Evolutionary conservation across 2,329 filamentous ascomycete genomes (phyloP).

Genomic region (Didymella keratinophila): DNA sequence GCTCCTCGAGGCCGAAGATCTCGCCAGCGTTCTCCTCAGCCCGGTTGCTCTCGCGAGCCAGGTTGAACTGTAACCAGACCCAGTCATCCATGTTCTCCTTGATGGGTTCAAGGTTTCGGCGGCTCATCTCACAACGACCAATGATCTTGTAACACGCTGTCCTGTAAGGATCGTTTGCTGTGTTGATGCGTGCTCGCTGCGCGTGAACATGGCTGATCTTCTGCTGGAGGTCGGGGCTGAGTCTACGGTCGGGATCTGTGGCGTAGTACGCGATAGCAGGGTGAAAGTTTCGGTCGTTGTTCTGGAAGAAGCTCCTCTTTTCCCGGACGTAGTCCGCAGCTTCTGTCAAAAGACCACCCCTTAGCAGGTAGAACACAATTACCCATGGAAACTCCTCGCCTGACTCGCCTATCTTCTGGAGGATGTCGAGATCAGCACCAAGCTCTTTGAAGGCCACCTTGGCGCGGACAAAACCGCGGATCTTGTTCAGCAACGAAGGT

Average conservation of each 20-base stretch:
- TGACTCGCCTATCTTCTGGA: slow-evolving; percentile 71
- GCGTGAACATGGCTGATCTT: slow-evolving; percentile 91
- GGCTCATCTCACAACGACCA: slow-evolving; percentile 72
- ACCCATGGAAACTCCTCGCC: slow-evolving; percentile 90
- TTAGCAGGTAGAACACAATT: slow-evolving; percentile 88
- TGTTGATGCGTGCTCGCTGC: slow-evolving; percentile 81
- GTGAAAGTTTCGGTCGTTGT: slow-evolving; percentile 88
- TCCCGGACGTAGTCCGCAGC: slow-evolving; percentile 85
- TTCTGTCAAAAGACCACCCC: slow-evolving; percentile 83
- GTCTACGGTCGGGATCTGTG: slow-evolving; percentile 75
- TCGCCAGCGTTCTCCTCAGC: slow-evolving; percentile 69
- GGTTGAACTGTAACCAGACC: slow-evolving; percentile 71
- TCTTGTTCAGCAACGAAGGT: slow-evolving; percentile 86
- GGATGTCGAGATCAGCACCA: slow-evolving; percentile 78
- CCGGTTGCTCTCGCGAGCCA: slow-evolving; percentile 68
- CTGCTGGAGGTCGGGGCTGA: slow-evolving; percentile 81
- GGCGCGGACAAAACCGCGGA: slow-evolving; percentile 89
- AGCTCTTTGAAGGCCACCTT: slow-evolving; percentile 82
- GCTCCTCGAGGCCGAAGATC: slow-evolving; percentile 68
- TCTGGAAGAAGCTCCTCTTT: slow-evolving; percentile 84
- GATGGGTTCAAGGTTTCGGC: slow-evolving; percentile 65
- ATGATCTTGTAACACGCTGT: slow-evolving; percentile 99
- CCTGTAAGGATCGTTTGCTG: slow-evolving; percentile 90
- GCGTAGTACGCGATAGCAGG: slow-evolving; percentile 88
- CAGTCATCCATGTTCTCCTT: slow-evolving; percentile 70